phyloP scores from a whole-genome alignment of 495 filamentous ascomycete species.

The Hypoxylon subgilvum region DNA sequence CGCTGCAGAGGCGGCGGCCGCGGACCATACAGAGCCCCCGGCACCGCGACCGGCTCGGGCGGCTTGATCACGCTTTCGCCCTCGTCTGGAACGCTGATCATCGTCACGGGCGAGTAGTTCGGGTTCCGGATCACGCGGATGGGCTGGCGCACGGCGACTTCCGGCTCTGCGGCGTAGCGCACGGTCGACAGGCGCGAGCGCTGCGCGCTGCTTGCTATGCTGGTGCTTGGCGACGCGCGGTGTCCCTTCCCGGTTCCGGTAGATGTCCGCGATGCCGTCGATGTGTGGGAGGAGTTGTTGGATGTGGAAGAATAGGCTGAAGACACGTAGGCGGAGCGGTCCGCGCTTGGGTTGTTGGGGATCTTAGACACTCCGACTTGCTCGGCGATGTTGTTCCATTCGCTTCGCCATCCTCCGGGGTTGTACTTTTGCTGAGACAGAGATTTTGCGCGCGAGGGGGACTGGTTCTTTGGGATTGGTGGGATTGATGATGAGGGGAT shows the following conservation, averaged over 20 bases:
- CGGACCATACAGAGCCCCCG: neutral
- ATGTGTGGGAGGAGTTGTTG: conserved; percentile 1
- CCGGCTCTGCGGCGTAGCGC: conserved; percentile 37
- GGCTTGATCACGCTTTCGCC: neutral
- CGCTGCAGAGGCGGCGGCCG: conserved; percentile 5
- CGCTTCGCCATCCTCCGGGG: conserved; percentile 36
- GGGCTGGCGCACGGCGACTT: conserved; percentile 38
- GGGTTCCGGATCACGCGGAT: conserved; percentile 41
- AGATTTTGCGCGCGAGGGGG: conserved; percentile 15
- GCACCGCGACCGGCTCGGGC: conserved; percentile 19
- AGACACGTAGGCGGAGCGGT: neutral
- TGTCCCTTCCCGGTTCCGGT: conserved; percentile 7
- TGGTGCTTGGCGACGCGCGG: conserved; percentile 34
- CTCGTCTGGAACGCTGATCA: neutral
- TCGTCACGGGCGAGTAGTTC: conserved; percentile 11
- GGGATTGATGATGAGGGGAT: conserved; percentile 7
- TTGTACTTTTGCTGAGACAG: conserved; percentile 34
- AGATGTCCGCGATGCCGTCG: neutral
- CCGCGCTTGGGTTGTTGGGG: neutral
- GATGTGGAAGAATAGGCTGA: conserved; percentile 12
- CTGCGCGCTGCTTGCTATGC: conserved; percentile 31
- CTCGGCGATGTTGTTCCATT: conserved; percentile 34
- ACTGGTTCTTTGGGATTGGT: conserved; percentile 11
- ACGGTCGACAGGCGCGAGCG: conserved; percentile 39
- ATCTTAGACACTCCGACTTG: conserved; percentile 4